Evolutionary conservation across 345 rosid species (phyloP), one percentile per base, ranked within the genome.

Genomic region (Eucalyptus polyanthemos): DNA sequence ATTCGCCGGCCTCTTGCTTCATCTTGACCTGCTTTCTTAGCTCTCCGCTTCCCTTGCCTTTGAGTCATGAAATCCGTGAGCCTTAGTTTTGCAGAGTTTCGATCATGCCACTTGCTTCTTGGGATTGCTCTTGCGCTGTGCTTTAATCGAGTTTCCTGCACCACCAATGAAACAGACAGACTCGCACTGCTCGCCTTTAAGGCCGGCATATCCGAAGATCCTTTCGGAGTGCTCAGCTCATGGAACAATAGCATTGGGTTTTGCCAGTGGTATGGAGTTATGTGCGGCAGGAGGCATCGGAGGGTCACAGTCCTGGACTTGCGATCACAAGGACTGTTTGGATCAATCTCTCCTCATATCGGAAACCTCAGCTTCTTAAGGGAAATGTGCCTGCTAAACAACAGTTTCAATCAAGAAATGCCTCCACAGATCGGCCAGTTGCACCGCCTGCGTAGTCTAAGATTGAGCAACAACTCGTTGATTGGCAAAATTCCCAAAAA

Each of bases 231-330:
- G 51, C 51, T 50, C 6, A 50, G 3, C 51, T 50, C 51, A 12
- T 50, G 51, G 16, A 50, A 50, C 3, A 1, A 14, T 14, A 50
- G 51, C 16, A 50, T 50, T 50, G 51, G 51, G 51, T 50, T 50
- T 50, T 50, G 51, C 51, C 16, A 14, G 6, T 50, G 51, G 51
- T 14, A 50, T 1, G 51, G 51, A 0, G 51, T 50, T 50, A 14
- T 5, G 0, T 50, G 51, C 1, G 17, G 7, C 1, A 50, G 17
- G 51, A 50, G 51, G 0, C 51, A 50, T 50, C 17, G 0, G 3
- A 50, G 51, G 51, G 51, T 50, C 51, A 50, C 0, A 1, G 7
- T 50, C 0, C 1, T 50, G 7, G 17, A 14, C 51, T 50, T 50
- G 16, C 1, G 0, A 14, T 14, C 51, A 50, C 51, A 5, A 14